Conservation (phyloP, 257 asterid species). For the Apocynum venetum region DNA sequence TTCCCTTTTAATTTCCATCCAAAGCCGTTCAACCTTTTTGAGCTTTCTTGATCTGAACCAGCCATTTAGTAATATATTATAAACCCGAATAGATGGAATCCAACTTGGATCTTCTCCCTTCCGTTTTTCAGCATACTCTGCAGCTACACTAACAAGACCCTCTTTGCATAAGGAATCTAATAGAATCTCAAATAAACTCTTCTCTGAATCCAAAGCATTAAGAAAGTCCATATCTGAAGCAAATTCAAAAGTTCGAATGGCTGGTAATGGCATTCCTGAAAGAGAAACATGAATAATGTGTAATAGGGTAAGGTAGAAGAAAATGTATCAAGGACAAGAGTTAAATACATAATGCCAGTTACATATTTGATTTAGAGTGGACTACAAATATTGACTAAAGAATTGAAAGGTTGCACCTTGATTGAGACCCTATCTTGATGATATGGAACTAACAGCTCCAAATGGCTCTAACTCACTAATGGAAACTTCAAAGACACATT, state of each 20-base stretch:
- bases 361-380: not conserved
- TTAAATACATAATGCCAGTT: not conserved
- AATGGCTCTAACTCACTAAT: too few relatives aligned
- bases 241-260: conserved; percentile 63
- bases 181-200: conserved; percentile 52
- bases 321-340: not conserved
- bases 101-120: conserved; percentile 46
- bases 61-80: conserved; percentile 71
- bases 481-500: too few relatives aligned
- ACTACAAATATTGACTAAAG: not conserved
- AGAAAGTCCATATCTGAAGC: conserved; percentile 43
- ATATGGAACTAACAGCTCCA: not conserved
- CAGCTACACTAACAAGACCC: conserved; percentile 62
- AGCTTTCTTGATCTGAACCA: conserved; percentile 65
- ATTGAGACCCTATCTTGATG: not conserved
- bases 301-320: not conserved
- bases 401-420: not conserved
- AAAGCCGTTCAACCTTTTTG: conserved; percentile 53
- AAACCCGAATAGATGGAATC: conserved; percentile 48
- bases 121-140: conserved; percentile 45
- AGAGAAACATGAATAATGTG: not conserved
- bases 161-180: conserved; percentile 84
- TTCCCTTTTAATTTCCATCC: conserved; percentile 63
- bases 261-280: conserved; percentile 57
- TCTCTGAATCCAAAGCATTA: conserved; percentile 26